Conservation (phyloP, 768 basidiomycete species). For the Tulasnella sp. region DNA sequence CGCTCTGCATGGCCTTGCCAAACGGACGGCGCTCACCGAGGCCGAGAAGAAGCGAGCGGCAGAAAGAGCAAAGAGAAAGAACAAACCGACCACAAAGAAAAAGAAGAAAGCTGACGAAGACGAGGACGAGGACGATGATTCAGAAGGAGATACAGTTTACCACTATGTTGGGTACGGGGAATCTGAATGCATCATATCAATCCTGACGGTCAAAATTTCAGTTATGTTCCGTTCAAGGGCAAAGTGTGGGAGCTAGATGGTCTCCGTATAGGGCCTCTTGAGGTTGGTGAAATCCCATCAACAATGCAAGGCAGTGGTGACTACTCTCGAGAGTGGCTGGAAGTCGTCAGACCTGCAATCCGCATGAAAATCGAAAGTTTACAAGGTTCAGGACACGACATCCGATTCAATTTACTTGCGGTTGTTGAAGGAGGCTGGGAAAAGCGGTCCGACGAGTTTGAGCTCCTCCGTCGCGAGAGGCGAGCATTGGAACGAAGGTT, state of each 20-base stretch:
- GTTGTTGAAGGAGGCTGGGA: slow-evolving; percentile 48
- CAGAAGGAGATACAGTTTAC: slow-evolving; percentile 40
- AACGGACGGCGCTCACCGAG: slow-evolving; percentile 38
- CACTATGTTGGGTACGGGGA: slow-evolving; percentile 56
- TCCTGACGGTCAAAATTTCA: neutral
- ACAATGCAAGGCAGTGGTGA: neutral
- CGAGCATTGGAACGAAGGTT: slow-evolving; percentile 41
- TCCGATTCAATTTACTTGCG: slow-evolving; percentile 55
- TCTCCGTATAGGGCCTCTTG: slow-evolving; percentile 52
- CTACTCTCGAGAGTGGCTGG: slow-evolving; percentile 44
- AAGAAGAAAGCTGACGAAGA: slow-evolving; percentile 28
- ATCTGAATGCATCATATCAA: neutral
- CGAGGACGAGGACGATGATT: slow-evolving; percentile 29
- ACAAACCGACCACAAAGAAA: slow-evolving; percentile 25
- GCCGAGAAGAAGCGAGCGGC: slow-evolving; percentile 31
- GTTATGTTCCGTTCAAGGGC: slow-evolving; percentile 42
- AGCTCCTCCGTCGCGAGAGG: slow-evolving; percentile 46
- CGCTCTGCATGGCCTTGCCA: slow-evolving; percentile 40
- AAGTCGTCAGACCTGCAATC: slow-evolving; percentile 52
- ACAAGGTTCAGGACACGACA: slow-evolving; percentile 31
- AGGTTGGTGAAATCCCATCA: slow-evolving; percentile 47
- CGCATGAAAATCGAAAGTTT: slow-evolving; percentile 53
- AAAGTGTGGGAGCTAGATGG: slow-evolving; percentile 69
- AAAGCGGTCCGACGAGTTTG: slow-evolving; percentile 44
- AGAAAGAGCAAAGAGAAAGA: slow-evolving; percentile 35